Evolutionary conservation across 768 basidiomycete species (phyloP).

Genomic region (Tephrocybe sp.): DNA sequence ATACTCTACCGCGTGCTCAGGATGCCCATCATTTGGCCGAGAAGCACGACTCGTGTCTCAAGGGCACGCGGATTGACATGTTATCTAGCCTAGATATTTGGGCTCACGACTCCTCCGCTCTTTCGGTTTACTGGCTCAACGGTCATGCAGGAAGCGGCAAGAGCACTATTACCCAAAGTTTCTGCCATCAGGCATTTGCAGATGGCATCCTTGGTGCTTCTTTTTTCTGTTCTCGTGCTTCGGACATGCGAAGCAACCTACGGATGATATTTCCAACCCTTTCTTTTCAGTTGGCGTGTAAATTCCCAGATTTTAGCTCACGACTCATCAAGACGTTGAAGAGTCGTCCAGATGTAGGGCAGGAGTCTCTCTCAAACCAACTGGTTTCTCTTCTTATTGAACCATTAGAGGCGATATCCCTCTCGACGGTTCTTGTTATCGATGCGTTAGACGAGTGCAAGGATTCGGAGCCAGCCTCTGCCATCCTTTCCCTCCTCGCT

Average conservation of each 20-base stretch:
- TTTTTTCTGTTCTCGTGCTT: conserved; percentile 5
- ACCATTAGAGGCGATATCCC: neutral
- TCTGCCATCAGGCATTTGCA: conserved; percentile 10
- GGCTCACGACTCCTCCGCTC: conserved; percentile 7
- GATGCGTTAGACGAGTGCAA: conserved; percentile 7
- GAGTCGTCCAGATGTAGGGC: neutral
- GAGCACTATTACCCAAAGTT: conserved; percentile 19
- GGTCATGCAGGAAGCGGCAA: conserved; percentile 23
- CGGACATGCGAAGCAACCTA: neutral
- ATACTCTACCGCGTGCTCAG: neutral
- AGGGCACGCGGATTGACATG: conserved; percentile 7
- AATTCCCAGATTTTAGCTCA: neutral
- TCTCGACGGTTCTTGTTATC: conserved; percentile 1
- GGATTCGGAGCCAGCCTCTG: neutral
- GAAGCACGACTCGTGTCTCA: neutral
- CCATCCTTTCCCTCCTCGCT: neutral
- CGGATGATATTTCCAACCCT: neutral
- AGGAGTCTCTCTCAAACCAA: conserved; percentile 1
- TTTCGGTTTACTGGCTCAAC: conserved; percentile 20
- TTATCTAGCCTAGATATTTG: conserved; percentile 13
- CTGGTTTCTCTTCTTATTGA: neutral
- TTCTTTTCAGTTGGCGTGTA: conserved; percentile 2
- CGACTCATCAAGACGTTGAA: neutral
- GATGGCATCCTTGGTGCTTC: conserved; percentile 7
- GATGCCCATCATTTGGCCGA: neutral